Evolutionary conservation across 192 early-diverging fungal genomes (phyloP).

Genomic region (Kickxella alabastrina): DNA sequence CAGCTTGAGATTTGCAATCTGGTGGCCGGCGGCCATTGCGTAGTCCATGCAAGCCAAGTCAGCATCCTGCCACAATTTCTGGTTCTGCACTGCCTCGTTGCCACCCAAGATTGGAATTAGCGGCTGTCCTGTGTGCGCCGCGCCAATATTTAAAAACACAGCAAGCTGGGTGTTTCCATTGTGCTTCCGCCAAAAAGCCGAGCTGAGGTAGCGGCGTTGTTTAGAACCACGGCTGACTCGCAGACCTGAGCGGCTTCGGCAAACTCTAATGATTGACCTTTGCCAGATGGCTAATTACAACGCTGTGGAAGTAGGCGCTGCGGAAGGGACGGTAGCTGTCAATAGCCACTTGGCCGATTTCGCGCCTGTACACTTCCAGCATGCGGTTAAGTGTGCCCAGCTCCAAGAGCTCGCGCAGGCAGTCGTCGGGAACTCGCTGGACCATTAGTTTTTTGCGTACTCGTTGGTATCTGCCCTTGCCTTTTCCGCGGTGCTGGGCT

Average conservation of each 20-base stretch:
- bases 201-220: slow-evolving; percentile 27
- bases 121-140: slow-evolving; percentile 4
- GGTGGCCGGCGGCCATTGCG: slow-evolving; percentile 19
- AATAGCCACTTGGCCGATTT: slow-evolving; percentile 30
- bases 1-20: slow-evolving; percentile 20
- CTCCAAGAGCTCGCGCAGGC: slow-evolving; percentile 27
- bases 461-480: no score
- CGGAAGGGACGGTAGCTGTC: slow-evolving; percentile 34
- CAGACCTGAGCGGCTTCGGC: slow-evolving; percentile 15
- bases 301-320: slow-evolving; percentile 30
- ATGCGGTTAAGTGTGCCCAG: slow-evolving; percentile 32
- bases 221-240: slow-evolving; percentile 31
- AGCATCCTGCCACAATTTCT: slow-evolving; percentile 3
- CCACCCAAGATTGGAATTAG: slow-evolving; percentile 9
- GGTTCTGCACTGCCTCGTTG: not conserved
- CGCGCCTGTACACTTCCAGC: slow-evolving; percentile 11
- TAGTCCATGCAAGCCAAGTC: slow-evolving; percentile 16
- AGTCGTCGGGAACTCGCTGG: slow-evolving; percentile 22
- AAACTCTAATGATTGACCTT: slow-evolving; percentile 3
- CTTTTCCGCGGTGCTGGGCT: not conserved
- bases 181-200: no score
- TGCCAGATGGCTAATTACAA: slow-evolving; percentile 25
- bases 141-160: slow-evolving; percentile 22
- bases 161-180: no score
- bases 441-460: slow-evolving; percentile 12